Evolutionary conservation across 2,329 filamentous ascomycete species (phyloP).

Genomic region (Karstenula rhodostoma): DNA sequence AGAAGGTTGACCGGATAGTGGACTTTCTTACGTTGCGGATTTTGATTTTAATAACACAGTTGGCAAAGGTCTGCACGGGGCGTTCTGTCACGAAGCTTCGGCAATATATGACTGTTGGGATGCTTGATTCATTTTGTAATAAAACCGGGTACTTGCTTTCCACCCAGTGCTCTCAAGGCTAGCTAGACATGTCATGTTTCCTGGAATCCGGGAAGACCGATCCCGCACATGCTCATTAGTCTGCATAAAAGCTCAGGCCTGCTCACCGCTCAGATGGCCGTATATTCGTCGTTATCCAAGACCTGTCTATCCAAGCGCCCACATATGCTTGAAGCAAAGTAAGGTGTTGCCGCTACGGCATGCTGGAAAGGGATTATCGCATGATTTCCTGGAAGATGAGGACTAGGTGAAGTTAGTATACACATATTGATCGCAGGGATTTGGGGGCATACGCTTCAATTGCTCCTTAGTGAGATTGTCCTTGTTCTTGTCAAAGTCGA

Average conservation of each 20-base stretch:
- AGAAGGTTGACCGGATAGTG: background rate
- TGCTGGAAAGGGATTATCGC: conserved; percentile 58
- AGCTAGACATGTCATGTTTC: conserved; percentile 8
- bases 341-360: conserved; percentile 22
- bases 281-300: conserved; percentile 18
- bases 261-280: conserved; percentile 35
- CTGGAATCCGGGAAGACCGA: conserved; percentile 11
- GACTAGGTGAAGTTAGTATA: conserved; percentile 53
- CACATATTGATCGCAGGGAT: background rate
- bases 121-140: conserved; percentile 14
- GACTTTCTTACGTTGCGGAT: background rate
- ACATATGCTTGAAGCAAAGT: conserved; percentile 10
- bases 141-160: conserved; percentile 15
- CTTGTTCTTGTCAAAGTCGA: conserved; percentile 99
- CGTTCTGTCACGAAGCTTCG: background rate
- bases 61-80: background rate
- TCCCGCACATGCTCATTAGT: conserved; percentile 10
- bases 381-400: conserved; percentile 98
- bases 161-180: conserved; percentile 10
- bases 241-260: conserved; percentile 33
- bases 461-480: conserved; percentile 98
- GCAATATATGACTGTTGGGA: background rate
- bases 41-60: background rate
- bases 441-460: conserved; percentile 74
- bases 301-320: conserved; percentile 10